Conservation (phyloP, 2,329 filamentous ascomycete genomes). For the Xylariomycetidae sp. region DNA sequence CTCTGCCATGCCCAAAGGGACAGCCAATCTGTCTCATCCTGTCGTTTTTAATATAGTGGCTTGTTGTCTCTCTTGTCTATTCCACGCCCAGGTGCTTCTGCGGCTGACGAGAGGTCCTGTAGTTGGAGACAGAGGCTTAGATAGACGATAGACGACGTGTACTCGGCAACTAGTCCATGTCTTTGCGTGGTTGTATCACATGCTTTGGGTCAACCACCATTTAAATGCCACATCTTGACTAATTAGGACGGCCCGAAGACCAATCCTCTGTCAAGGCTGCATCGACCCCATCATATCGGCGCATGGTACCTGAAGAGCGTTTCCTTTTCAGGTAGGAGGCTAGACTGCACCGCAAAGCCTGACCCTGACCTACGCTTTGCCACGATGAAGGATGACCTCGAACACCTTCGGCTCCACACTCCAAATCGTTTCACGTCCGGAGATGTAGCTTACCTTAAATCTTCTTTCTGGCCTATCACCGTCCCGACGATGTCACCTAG, state of each 20-base stretch:
- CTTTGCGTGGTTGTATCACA: slow-evolving; percentile 22
- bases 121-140: too few species aligned
- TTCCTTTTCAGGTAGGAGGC: slow-evolving; percentile 26
- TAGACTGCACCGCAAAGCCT: slow-evolving; percentile 3
- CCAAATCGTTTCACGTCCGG: background rate
- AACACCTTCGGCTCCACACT: background rate
- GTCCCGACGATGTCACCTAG: too few species aligned
- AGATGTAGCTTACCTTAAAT: background rate
- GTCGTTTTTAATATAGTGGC: too few species aligned
- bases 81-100: too few species aligned
- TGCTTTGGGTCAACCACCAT: slow-evolving; percentile 16
- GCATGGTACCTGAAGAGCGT: slow-evolving; percentile 22
- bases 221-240: slow-evolving; percentile 19
- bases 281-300: slow-evolving; percentile 16
- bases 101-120: too few species aligned
- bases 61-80: too few species aligned
- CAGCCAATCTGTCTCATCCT: too few species aligned
- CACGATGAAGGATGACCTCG: slow-evolving; percentile 2
- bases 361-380: slow-evolving; percentile 2
- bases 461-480: too few species aligned
- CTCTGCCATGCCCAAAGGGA: too few species aligned
- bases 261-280: slow-evolving; percentile 16
- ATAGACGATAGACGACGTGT: too few species aligned
- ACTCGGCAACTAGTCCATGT: too few species aligned
- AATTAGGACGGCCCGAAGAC: slow-evolving; percentile 14